These are phyloP conservation scores for Fusarium pseudoanthophilum DNA, from an alignment of 2,329 filamentous ascomycete species.

Conservation along the genomic window DNA sequence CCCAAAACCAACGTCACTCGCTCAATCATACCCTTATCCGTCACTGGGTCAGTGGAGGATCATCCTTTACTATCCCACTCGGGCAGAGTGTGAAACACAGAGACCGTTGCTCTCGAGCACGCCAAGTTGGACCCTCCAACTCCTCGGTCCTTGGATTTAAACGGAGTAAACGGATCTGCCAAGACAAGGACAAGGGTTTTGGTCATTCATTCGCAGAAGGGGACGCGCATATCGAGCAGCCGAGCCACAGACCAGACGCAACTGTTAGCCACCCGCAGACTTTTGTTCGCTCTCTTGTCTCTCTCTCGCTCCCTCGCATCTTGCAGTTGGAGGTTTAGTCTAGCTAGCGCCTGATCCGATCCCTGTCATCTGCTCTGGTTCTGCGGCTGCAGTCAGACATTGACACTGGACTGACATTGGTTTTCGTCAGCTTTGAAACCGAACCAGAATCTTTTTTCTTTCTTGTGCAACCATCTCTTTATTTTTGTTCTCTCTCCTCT, in stretches of 20 bases:
- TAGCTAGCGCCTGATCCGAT: conserved; percentile 16
- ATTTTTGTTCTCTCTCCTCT: not conserved
- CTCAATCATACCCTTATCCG: conserved; percentile 16
- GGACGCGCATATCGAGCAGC: conserved; percentile 15
- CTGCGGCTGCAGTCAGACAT: conserved; percentile 25
- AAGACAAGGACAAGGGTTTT: conserved; percentile 11
- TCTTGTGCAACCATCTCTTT: conserved; percentile 19
- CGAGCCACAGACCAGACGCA: conserved; percentile 35
- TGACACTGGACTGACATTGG: conserved; percentile 13
- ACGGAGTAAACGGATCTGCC: conserved; percentile 19
- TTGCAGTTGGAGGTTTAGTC: not conserved
- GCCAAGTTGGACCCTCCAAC: conserved; percentile 12
- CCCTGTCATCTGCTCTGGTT: conserved; percentile 9
- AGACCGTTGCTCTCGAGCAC: conserved; percentile 11
- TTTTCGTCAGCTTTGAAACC: conserved; percentile 43
- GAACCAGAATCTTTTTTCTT: conserved; percentile 29
- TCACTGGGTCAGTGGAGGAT: conserved; percentile 32
- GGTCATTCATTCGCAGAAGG: not conserved
- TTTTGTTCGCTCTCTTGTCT: not conserved
- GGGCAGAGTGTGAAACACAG: conserved; percentile 30
- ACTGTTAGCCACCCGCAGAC: conserved; percentile 26
- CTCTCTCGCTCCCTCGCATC: not conserved
- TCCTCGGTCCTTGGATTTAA: conserved; percentile 17
- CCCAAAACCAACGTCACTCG: conserved; percentile 29
- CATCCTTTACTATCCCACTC: conserved; percentile 15